A percentile compares a stretch with the other conserved stretches of the same genome.
Conservation (phyloP, 495 filamentous ascomycete genomes). For the Aspergillus biplanus region DNA sequence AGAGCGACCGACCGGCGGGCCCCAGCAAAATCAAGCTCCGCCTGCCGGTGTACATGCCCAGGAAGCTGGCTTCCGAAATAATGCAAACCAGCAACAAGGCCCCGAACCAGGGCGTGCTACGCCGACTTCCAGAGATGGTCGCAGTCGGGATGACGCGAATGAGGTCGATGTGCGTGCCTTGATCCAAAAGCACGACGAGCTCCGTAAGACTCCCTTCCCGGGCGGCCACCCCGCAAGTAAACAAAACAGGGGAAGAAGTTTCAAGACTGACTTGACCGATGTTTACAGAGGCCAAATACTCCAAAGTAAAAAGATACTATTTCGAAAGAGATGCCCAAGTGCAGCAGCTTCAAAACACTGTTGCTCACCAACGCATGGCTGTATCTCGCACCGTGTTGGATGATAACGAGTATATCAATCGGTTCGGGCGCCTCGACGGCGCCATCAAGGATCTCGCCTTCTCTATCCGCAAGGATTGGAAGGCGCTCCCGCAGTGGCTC, state of each 20-base stretch:
- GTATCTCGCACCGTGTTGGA: conserved; percentile 94
- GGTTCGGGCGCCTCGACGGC: conserved; percentile 91
- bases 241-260: too few relatives aligned
- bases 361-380: conserved; percentile 93
- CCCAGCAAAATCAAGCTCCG: conserved; percentile 26
- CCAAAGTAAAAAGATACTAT: conserved; percentile 96
- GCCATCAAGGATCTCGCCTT: conserved; percentile 95
- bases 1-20: conserved; percentile 39
- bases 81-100: conserved; percentile 11
- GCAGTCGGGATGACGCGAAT: conserved; percentile 56
- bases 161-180: conserved; percentile 51
- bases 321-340: conserved; percentile 95
- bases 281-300: conserved; percentile 84
- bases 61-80: conserved; percentile 27
- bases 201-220: conserved; percentile 54
- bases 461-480: conserved; percentile 93
- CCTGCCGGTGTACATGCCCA: conserved; percentile 26
- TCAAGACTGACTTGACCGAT: conserved; percentile 21
- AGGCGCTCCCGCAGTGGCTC: conserved; percentile 77
- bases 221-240: not conserved
- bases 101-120: conserved; percentile 61
- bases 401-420: conserved; percentile 89
- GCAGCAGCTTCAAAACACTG: conserved; percentile 91
- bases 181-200: conserved; percentile 60
- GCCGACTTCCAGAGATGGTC: conserved; percentile 52